Evolutionary conservation across 2,329 filamentous ascomycete species (phyloP), one percentile per base, ranked within the genome.

Genomic region (Penicillium polonicum): DNA sequence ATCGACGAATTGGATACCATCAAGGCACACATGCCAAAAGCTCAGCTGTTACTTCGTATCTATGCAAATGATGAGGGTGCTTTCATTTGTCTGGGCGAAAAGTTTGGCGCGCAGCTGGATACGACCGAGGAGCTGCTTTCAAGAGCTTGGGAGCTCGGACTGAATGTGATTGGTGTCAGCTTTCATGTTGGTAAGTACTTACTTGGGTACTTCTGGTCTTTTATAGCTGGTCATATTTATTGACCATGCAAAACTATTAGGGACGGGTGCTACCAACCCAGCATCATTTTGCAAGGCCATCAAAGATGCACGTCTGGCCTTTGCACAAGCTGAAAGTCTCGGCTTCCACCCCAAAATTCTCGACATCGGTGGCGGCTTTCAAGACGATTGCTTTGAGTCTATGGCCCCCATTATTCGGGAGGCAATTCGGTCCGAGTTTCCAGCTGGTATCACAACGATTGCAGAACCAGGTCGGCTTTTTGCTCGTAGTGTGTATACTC

Each of bases 311-410:
- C 54, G 49, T 2, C 2, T 38, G 10, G 66, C 60, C 1, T 67
- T 67, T 39, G 52, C 56, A 6, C 58, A 62, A 29, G 65, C 61
- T 12, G 33, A 54, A 19, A 15, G 23, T 1, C 19, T 62, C 10
- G 65, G 65, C 0, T 67, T 65, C 42, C 39, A 48, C 5, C 58
- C 60, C 4, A 52, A 46, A 8, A 57, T 67, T n/a, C 60, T 72
- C 4, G 69, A 70, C 27, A 60, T 71, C 13, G 69, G 69, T 0
- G 68, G 69, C 5, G 69, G 69, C 1, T 72, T 71, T 33, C 60
- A 64, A 36, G 59, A 64, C 25, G 45, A 48, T 13, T 61, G 61
- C 27, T 70, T 72, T 31, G 63, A 67, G 42, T 17, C 17, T 4
- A 66, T 65, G 39, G 61, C 67, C 0, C 39, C 56, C 3, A 3